These are phyloP conservation scores for Xylaria sp. DNA, from an alignment of 2,329 filamentous ascomycete genomes.

Conservation along the genomic window DNA sequence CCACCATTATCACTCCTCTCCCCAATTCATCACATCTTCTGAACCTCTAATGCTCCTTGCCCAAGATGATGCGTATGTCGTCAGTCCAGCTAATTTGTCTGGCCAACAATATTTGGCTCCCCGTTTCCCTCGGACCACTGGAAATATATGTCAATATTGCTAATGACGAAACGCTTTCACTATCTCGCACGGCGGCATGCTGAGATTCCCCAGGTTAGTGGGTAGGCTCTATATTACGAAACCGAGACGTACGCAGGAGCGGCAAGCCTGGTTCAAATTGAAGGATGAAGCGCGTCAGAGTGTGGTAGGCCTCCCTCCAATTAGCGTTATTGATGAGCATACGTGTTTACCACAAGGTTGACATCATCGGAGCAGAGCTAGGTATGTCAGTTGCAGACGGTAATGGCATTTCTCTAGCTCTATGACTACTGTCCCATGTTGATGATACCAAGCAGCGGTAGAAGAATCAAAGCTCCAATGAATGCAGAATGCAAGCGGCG, in stretches of 20 bases:
- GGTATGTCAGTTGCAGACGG: constrained; percentile 8
- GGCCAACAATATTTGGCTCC: background rate
- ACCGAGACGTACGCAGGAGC: background rate
- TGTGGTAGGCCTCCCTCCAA: background rate
- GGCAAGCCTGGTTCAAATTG: background rate
- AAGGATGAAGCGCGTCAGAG: background rate
- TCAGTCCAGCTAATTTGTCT: background rate
- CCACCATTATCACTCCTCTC: background rate
- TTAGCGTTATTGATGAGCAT: background rate
- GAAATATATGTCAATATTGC: background rate
- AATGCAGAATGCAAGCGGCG: constrained; percentile 34
- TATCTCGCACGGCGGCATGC: background rate
- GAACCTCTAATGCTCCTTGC: background rate
- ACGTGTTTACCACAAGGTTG: background rate
- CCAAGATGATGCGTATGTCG: background rate
- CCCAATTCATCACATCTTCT: background rate
- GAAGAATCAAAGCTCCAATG: background rate
- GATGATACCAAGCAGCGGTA: constrained; percentile 11
- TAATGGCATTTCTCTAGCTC: background rate
- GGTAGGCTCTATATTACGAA: background rate
- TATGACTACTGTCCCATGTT: background rate
- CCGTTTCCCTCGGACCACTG: background rate
- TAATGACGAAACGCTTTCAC: background rate
- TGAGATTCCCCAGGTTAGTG: background rate
- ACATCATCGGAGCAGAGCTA: background rate